Percentiles rank a stretch among this genome's conserved stretches.
phyloP scores from a whole-genome alignment of 2,329 filamentous ascomycete genomes.

The Fusarium tjaetaba region DNA sequence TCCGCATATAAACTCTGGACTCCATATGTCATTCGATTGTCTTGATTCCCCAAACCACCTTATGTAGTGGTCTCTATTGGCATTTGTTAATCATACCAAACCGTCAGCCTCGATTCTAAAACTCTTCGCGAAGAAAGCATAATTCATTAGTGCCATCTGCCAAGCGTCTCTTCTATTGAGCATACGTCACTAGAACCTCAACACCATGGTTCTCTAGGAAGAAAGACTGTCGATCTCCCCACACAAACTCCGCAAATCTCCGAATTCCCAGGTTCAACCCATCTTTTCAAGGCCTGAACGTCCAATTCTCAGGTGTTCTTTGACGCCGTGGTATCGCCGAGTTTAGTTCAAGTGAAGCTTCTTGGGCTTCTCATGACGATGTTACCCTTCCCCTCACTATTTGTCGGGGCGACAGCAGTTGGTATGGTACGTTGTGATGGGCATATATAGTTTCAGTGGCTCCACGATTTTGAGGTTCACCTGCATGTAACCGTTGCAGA shows the following conservation, averaged over 20 bases:
- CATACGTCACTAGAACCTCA: slow-evolving; percentile 29
- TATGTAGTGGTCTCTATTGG: background rate
- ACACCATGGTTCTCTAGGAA: slow-evolving; percentile 14
- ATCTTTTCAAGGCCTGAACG: background rate
- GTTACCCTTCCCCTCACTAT: slow-evolving; percentile 17
- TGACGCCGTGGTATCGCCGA: slow-evolving; percentile 34
- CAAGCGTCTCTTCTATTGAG: slow-evolving; percentile 17
- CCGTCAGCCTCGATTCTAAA: background rate
- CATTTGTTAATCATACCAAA: background rate
- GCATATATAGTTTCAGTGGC: slow-evolving; percentile 25
- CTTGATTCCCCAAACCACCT: background rate
- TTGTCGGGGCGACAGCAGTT: slow-evolving; percentile 25
- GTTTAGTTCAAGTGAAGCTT: background rate
- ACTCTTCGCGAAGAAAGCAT: background rate
- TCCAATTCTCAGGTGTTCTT: background rate
- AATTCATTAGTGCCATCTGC: slow-evolving; percentile 14
- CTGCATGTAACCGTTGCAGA: background rate
- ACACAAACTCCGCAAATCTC: slow-evolving; percentile 35
- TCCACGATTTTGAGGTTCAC: background rate
- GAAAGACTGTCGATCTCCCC: slow-evolving; percentile 32
- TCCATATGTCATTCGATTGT: slow-evolving; percentile 15
- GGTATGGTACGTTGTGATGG: background rate
- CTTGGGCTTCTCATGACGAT: slow-evolving; percentile 20
- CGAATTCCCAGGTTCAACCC: slow-evolving; percentile 25
- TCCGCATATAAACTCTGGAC: background rate